Percentiles rank a stretch among this genome's conserved stretches.
phyloP scores from a whole-genome alignment of 2,329 filamentous ascomycete genomes.

The Delphinella strobiligena region DNA sequence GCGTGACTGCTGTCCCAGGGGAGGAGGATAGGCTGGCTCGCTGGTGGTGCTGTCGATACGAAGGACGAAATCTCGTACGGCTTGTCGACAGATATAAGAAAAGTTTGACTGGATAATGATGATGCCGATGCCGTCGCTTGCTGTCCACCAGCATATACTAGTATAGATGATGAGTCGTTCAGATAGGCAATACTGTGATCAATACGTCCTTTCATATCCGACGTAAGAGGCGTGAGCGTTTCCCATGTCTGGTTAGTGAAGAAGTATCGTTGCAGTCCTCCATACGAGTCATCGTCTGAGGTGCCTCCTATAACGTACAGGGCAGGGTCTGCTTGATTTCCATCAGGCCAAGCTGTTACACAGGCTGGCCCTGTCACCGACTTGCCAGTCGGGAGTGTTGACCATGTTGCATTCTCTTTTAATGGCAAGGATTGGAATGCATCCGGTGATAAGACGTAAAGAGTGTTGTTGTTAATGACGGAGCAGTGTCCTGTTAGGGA shows the following conservation, averaged over 20 bases:
- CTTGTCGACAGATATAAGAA: constrained; percentile 53
- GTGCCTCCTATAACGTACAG: constrained; percentile 73
- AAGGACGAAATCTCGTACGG: constrained; percentile 54
- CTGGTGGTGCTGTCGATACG: constrained; percentile 48
- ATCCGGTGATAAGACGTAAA: constrained; percentile 69
- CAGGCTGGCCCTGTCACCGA: constrained; percentile 66
- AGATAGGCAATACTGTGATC: constrained; percentile 70
- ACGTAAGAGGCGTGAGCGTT: constrained; percentile 36
- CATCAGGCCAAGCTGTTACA: constrained; percentile 53
- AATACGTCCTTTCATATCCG: constrained; percentile 54
- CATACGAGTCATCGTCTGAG: constrained; percentile 46
- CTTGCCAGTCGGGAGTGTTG: constrained; percentile 50
- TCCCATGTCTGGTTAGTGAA: constrained; percentile 48
- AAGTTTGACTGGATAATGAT: constrained; percentile 58
- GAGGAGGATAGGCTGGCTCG: constrained; percentile 58
- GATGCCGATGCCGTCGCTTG: constrained; percentile 45
- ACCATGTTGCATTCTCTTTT: constrained; percentile 60
- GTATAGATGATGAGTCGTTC: constrained; percentile 53
- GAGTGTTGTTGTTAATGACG: constrained; percentile 63
- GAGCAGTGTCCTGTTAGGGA: constrained; percentile 70
- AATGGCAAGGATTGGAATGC: constrained; percentile 67
- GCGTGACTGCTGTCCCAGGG: constrained; percentile 60
- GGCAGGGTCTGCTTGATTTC: constrained; percentile 45
- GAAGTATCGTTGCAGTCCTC: constrained; percentile 61
- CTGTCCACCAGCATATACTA: constrained; percentile 72